Base-by-base conservation (phyloP, 2,329 filamentous ascomycete genomes). In the Phialophora macrospora region DNA sequence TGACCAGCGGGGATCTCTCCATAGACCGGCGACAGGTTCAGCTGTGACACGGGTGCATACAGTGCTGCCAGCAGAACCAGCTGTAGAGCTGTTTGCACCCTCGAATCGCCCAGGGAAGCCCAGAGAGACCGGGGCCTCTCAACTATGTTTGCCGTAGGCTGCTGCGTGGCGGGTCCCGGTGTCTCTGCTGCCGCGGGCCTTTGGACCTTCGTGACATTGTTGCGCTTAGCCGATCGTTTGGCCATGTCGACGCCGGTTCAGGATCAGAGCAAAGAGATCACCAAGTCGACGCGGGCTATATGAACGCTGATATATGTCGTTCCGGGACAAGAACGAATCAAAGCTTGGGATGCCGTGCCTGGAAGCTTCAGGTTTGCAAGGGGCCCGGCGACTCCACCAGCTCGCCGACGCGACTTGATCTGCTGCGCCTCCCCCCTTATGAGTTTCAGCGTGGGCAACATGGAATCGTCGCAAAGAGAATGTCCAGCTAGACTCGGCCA, bases 11-110 rank as follows among this genome's bases (percentile, higher is more conserved):
- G 91, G 44, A 96, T 91, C 17, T 89, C 88, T 60, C 95, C 95
- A 77, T 96, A 98, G 11, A 96, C 90, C 1, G 95, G 95, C 22
- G 92, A 91, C 38, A 98, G 82, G 46, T 86, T 88, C 68, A 93
- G 82, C 74, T 92, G 87, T 38, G 79, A 81, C 26, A 80, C 71
- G 34, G 76, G 76, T 4, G 80, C 79, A 66, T 76, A 81, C 38
- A 75, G 73, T 1, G 78, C 79, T 20, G 76, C 74, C 24, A 81
- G 74, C 24, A 77, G 66, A 41, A 80, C 71, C 60, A 80, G 68
- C 30, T 75, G 73, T 32, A 75, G 69, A n/a, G 69, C 73, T 73
- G 75, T 56, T 67, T 70, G 46, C 62, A 73, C 55, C 11, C 51
- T 60, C 22, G 60, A 56, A 44, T 71, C 64, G 4, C n/a, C 3